These are phyloP conservation scores for Sporothrix pseudoabietina DNA, from an alignment of 2,329 filamentous ascomycete genomes.

Conservation along the genomic window DNA sequence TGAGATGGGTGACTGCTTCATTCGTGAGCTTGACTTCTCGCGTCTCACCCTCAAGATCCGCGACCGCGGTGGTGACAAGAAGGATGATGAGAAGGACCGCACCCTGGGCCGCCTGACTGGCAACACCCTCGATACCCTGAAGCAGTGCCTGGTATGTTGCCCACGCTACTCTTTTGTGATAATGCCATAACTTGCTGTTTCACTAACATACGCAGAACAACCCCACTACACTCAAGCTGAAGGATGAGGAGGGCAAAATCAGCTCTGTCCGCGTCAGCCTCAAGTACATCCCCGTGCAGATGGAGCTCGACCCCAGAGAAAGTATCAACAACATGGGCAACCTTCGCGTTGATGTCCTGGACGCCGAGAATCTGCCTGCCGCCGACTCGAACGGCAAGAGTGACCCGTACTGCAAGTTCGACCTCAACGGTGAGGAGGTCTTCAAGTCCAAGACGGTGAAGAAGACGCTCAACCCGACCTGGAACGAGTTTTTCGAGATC, in stretches of 20 bases:
- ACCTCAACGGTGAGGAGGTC: slow-evolving; percentile 82
- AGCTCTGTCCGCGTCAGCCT: slow-evolving; percentile 87
- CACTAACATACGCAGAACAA: slow-evolving; percentile 65
- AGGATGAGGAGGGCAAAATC: slow-evolving; percentile 72
- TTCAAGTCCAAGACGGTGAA: slow-evolving; percentile 96
- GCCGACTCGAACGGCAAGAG: slow-evolving; percentile 96
- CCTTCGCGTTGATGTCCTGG: slow-evolving; percentile 88
- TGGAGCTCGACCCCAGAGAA: slow-evolving; percentile 90
- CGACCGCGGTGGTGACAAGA: slow-evolving; percentile 70
- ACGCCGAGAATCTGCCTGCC: slow-evolving; percentile 83
- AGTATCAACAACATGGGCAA: slow-evolving; percentile 99
- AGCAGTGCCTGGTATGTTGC: slow-evolving; percentile 76
- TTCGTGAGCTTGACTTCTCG: slow-evolving; percentile 96
- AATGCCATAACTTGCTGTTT: no score
- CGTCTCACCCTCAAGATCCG: slow-evolving; percentile 85
- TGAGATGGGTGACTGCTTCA: slow-evolving; percentile 92
- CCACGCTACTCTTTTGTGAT: neutral
- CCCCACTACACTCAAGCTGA: slow-evolving; percentile 78
- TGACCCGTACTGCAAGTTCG: slow-evolving; percentile 95
- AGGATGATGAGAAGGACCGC: slow-evolving; percentile 66
- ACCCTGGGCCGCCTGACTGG: slow-evolving; percentile 81
- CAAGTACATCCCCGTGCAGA: slow-evolving; percentile 92
- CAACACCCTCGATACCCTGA: slow-evolving; percentile 82
- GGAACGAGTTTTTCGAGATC: slow-evolving; percentile 96
- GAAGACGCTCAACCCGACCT: slow-evolving; percentile 91